These are phyloP conservation scores for Cadophora sp. DNA, from an alignment of 2,329 filamentous ascomycete species.

Conservation along the genomic window DNA sequence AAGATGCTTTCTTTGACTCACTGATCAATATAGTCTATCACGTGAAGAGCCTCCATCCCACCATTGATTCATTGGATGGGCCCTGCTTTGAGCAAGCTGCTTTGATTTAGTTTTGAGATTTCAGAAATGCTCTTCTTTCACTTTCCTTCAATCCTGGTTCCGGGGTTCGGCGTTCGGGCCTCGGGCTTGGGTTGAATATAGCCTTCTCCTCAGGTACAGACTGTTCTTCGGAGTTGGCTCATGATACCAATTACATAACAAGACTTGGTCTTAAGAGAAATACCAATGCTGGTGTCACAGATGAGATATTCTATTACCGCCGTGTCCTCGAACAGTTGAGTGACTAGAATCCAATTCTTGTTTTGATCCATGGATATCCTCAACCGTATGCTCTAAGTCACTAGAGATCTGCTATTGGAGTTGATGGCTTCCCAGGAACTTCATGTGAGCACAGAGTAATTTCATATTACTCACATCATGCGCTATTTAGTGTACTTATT, in stretches of 20 bases:
- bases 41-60: background rate
- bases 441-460: constrained; percentile 38
- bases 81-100: no score
- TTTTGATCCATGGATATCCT: constrained; percentile 55
- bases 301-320: constrained; percentile 32
- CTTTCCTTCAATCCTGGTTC: background rate
- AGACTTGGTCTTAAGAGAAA: constrained; percentile 32
- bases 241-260: constrained; percentile 30
- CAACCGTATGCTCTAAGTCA: constrained; percentile 45
- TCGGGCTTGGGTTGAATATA: background rate
- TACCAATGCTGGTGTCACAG: constrained; percentile 18
- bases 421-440: constrained; percentile 32
- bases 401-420: background rate
- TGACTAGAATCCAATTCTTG: constrained; percentile 44
- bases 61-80: background rate
- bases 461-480: background rate
- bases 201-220: background rate
- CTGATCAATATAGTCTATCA: background rate
- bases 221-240: background rate
- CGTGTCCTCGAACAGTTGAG: constrained; percentile 31
- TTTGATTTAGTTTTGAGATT: no score
- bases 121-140: no score
- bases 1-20: background rate
- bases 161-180: background rate
- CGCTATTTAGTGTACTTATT: background rate